phyloP scores from a whole-genome alignment of 805 yeast genomes.

The Torulaspora quercuum region DNA sequence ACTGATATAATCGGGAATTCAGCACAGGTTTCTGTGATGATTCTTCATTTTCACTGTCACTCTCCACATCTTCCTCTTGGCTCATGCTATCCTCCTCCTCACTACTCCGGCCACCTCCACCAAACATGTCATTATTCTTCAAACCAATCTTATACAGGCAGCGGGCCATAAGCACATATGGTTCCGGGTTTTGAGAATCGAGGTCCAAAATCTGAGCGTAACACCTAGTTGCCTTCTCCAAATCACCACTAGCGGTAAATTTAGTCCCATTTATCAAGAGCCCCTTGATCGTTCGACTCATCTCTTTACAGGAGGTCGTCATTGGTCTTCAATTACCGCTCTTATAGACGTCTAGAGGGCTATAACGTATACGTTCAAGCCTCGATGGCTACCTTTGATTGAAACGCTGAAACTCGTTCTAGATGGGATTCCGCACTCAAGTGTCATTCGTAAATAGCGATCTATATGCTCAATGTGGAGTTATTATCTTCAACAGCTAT shows the following conservation, averaged over 20 bases:
- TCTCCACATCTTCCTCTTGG: constrained; percentile 26
- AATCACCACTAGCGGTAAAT: constrained; percentile 60
- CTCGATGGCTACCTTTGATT: no score
- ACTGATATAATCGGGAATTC: constrained; percentile 22
- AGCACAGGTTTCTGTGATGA: constrained; percentile 43
- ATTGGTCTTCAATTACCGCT: no score
- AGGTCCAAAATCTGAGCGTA: constrained; percentile 57
- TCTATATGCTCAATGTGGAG: no score
- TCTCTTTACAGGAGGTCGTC: no score
- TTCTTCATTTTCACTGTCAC: constrained; percentile 32
- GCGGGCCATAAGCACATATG: constrained; percentile 33
- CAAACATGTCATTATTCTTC: constrained; percentile 69
- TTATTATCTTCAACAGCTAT: no score
- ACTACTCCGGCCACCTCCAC: constrained; percentile 30
- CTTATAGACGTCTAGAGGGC: no score
- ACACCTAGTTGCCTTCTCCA: constrained; percentile 61
- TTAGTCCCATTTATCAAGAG: constrained; percentile 61
- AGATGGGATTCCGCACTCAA: no score
- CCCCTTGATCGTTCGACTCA: constrained; percentile 23
- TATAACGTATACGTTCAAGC: no score
- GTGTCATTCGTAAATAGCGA: no score
- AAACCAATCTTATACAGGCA: constrained; percentile 77
- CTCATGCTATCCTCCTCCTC: constrained; percentile 29
- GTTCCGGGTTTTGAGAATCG: constrained; percentile 13
- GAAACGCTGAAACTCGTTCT: no score